Evolutionary conservation across 768 basidiomycete species (phyloP), one percentile per base, ranked within the genome.

Genomic region (Xerocomus potaroensis): DNA sequence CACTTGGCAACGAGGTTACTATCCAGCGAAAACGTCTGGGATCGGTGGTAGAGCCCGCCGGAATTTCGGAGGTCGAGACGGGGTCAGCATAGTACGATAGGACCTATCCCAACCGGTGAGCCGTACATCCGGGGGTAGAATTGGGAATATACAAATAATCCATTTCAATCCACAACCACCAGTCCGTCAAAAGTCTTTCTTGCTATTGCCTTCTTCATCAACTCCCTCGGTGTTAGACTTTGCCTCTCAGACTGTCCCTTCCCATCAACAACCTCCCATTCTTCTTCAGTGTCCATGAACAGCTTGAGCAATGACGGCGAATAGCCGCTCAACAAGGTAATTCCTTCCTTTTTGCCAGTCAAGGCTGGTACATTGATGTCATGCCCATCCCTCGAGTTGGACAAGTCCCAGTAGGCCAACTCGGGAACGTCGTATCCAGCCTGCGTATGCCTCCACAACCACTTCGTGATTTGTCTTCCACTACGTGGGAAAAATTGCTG

Each of bases 351-450:
- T 26, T 80, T 75, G 16, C 68, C 71, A 39, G 68, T 67, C 22
- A 79, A n/a, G n/a, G n/a, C 79, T 35, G 83, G 82, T 8, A 65
- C 66, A 38, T 73, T 72, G 34, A 53, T 48, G n/a, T 24, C 47
- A 23, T 49, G 34, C 24, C 54, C 49, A 16, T 47, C 46, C 36
- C 43, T 45, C 1, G 59, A 46, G 1, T 49, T 53, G 4, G 63
- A 62, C 59, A 87, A 62, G 59, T 87, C 72, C 86, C 86, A 87
- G 61, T 76, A 88, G 29, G 87, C 81, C 41, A 89, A 71, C 67
- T 87, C 73, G 15, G 85, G 87, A 22, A 87, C 62, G 49, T 83
- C 78, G 55, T 88, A 88, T 48, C 86, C 85, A 5, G 79, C 82
- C 48, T 72, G 58, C 57, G 53, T 80, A 89, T 58, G 72, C 79